Evolutionary conservation across 2,329 filamentous ascomycete species (phyloP).

Genomic region (Aspergillus oerlinghausenensis): DNA sequence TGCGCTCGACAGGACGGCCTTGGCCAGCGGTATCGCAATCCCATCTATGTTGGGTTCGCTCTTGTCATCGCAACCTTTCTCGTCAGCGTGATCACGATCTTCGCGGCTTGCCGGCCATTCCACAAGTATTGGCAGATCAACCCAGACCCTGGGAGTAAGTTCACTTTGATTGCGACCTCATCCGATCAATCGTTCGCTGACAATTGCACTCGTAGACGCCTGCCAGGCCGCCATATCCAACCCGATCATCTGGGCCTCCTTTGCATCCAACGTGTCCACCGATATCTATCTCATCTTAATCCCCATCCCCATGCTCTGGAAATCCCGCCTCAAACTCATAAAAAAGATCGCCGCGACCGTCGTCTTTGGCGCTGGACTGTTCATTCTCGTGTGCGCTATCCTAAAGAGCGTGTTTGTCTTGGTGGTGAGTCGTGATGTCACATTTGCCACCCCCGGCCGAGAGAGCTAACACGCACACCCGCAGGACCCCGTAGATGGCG

Average conservation of each 20-base stretch:
- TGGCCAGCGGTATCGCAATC: constrained; percentile 22
- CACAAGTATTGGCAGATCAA: constrained; percentile 53
- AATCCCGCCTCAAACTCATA: constrained; percentile 41
- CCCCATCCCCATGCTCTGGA: constrained; percentile 53
- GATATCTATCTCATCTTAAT: constrained; percentile 57
- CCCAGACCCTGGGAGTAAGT: constrained; percentile 52
- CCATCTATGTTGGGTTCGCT: constrained; percentile 47
- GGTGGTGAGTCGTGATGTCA: constrained; percentile 21
- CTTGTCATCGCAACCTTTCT: constrained; percentile 46
- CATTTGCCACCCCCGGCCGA: background rate
- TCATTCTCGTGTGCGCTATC: constrained; percentile 50
- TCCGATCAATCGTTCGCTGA: constrained; percentile 2
- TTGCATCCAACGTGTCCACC: constrained; percentile 49
- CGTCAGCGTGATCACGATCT: constrained; percentile 44
- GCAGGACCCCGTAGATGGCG: constrained; percentile 28
- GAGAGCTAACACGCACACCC: background rate
- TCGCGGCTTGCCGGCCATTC: constrained; percentile 49
- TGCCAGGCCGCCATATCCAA: constrained; percentile 48
- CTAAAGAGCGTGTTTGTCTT: constrained; percentile 49
- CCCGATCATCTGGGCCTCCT: constrained; percentile 45
- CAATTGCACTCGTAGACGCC: constrained; percentile 25
- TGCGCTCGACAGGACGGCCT: constrained; percentile 18
- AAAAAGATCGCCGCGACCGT: constrained; percentile 49
- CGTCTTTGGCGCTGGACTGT: constrained; percentile 50
- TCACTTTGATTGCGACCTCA: background rate